Evolutionary conservation across 2,329 filamentous ascomycete species (phyloP), one percentile per base, ranked within the genome.

Genomic region (Talaromyces sp.): DNA sequence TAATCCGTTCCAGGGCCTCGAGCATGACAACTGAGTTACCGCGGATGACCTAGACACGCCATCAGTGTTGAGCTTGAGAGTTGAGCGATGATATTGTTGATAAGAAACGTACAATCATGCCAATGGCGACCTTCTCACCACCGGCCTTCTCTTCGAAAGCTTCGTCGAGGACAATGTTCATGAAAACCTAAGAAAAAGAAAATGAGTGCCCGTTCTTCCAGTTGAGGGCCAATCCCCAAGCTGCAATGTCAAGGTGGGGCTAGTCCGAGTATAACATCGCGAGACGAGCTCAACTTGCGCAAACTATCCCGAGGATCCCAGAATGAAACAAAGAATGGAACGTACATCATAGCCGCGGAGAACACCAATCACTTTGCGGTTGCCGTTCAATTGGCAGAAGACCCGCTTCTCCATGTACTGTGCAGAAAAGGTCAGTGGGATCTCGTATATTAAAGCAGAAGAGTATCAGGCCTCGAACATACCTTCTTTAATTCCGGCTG

Each of bases 401-500:
- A 99, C 85, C 77, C 93, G 86, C 86, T 99, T 99, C 82, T 99
- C 94, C 77, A 99, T 91, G 77, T 99, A 99, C 94, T 99, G 57
- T 52, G 51, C 14, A 55, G 39, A 32, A 45, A 44, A 24, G 17
- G 53, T 69, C 50, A 64, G 64, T 45, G n/a, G 13, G 3, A 4
- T 9, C 33, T 52, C 35, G 37, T 30, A 41, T 27, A 17, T 51
- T 32, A 42, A 49, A 16, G 16, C 14, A 6, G 22, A 10, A 16
- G 11, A 39, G 7, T 20, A 33, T 19, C 3, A 7, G 16, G 8
- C 36, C 35, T 2, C 16, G 6, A 33, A 70, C 71, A 54, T 77
- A 95, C 94, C 86, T 97, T 99, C 80, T 97, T 99, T 60, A 99
- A 85, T 81, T 99, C 95, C 68, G 94, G 94, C 79, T 97, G 94